A percentile compares a stretch with the other conserved stretches of the same genome.
These are phyloP conservation scores for Trypanosoma vivax DNA, from an alignment of 208 protist genomes.

Conservation along the genomic window DNA sequence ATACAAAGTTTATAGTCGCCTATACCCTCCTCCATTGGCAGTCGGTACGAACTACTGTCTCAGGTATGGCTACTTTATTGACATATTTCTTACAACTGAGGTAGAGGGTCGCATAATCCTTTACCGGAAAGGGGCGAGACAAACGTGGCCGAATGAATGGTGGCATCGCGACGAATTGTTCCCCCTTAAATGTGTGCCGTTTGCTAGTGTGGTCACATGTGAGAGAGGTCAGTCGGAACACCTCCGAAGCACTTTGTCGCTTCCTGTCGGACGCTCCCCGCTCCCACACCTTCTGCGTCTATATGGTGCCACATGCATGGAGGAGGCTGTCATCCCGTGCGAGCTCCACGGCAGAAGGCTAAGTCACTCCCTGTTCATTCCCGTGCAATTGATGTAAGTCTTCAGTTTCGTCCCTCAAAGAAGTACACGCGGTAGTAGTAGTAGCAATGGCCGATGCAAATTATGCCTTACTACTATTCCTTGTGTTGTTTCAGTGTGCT, in stretches of 20 bases:
- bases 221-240: no score
- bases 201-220: not conserved
- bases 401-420: no score
- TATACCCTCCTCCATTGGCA: slow-evolving; percentile 4
- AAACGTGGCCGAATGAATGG: slow-evolving; percentile 23
- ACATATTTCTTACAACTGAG: slow-evolving; percentile 22
- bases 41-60: slow-evolving; percentile 1
- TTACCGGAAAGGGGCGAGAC: slow-evolving; percentile 1
- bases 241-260: not conserved
- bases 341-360: slow-evolving; percentile 13
- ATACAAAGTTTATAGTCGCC: slow-evolving; percentile 26
- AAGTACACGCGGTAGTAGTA: no score
- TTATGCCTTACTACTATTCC: no score
- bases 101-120: not conserved
- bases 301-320: slow-evolving; percentile 14
- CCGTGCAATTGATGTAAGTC: slow-evolving; percentile 5
- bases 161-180: slow-evolving; percentile 18
- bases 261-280: slow-evolving; percentile 8
- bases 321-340: slow-evolving; percentile 18
- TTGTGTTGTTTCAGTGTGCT: no score
- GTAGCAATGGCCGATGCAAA: no score
- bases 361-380: slow-evolving; percentile 17
- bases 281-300: slow-evolving; percentile 5
- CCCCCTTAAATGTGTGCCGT: slow-evolving; percentile 5
- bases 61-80: slow-evolving; percentile 24